Evolutionary conservation across 495 filamentous ascomycete genomes (phyloP).

Genomic region (Paragyromitra xinjiangensis): DNA sequence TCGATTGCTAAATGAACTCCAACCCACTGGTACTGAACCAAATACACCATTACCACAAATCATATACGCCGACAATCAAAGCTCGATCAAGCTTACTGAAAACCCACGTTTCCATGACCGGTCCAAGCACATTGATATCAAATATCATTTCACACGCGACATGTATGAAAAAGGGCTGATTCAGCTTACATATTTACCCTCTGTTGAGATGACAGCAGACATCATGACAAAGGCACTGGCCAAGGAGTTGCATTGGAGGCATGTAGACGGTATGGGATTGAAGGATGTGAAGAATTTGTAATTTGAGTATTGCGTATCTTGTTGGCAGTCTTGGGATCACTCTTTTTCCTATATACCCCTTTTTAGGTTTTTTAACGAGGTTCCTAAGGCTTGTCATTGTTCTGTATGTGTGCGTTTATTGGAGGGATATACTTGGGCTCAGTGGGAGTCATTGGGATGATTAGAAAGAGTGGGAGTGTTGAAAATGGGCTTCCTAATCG

Average conservation of each 20-base stretch:
- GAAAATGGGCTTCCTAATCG: too few relatives aligned
- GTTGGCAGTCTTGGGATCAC: too few relatives aligned
- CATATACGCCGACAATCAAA: conserved; percentile 39
- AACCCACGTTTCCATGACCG: conserved; percentile 40
- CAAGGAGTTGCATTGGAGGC: not conserved
- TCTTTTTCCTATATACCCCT: too few relatives aligned
- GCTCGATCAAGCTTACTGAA: conserved; percentile 31
- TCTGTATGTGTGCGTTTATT: too few relatives aligned
- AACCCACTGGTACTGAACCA: not conserved
- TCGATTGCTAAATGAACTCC: conserved; percentile 14
- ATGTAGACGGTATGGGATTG: not conserved
- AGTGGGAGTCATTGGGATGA: too few relatives aligned
- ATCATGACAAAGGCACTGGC: conserved; percentile 43
- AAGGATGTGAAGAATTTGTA: not conserved
- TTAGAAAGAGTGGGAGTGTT: too few relatives aligned
- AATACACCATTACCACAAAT: not conserved
- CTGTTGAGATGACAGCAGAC: conserved; percentile 43
- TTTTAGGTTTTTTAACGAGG: too few relatives aligned
- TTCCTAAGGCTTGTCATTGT: too few relatives aligned
- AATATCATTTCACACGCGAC: conserved; percentile 45
- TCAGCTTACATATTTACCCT: conserved; percentile 1
- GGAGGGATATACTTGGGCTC: too few relatives aligned
- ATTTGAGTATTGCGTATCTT: not conserved
- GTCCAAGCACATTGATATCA: conserved; percentile 52
- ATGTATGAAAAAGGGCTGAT: conserved; percentile 14